phyloP scores from a whole-genome alignment of 2,329 filamentous ascomycete genomes.

The Seiridium unicorne region DNA sequence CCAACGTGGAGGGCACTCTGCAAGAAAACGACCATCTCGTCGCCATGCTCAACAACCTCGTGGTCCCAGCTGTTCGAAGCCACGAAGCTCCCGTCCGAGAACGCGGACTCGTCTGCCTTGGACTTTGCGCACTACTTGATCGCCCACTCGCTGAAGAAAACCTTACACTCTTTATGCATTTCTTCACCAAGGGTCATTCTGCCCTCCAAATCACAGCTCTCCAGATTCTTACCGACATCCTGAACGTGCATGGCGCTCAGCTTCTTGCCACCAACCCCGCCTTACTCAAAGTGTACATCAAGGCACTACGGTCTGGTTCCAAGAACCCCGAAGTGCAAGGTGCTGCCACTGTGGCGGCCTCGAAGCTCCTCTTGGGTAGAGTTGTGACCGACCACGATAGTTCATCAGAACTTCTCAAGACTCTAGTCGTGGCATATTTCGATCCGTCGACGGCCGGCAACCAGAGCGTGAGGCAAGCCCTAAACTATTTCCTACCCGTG shows the following conservation, averaged over 20 bases:
- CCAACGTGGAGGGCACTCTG: slow-evolving; percentile 84
- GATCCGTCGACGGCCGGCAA: slow-evolving; percentile 79
- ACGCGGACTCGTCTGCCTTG: slow-evolving; percentile 83
- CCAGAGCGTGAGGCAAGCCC: slow-evolving; percentile 77
- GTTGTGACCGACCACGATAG: slow-evolving; percentile 70
- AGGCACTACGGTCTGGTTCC: slow-evolving; percentile 71
- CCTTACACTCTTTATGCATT: slow-evolving; percentile 88
- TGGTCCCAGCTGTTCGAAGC: slow-evolving; percentile 90
- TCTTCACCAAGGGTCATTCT: slow-evolving; percentile 90
- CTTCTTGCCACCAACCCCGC: slow-evolving; percentile 67
- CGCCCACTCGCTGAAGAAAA: slow-evolving; percentile 92
- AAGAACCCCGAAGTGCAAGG: slow-evolving; percentile 74
- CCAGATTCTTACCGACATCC: slow-evolving; percentile 89
- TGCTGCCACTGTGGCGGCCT: slow-evolving; percentile 75
- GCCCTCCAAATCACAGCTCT: slow-evolving; percentile 85
- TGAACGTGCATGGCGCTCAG: slow-evolving; percentile 83
- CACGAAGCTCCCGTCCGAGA: slow-evolving; percentile 92
- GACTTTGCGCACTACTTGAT: slow-evolving; percentile 87
- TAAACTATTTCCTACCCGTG: slow-evolving; percentile 92
- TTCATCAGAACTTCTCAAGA: slow-evolving; percentile 75
- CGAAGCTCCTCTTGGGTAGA: slow-evolving; percentile 80
- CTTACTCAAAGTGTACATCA: slow-evolving; percentile 82
- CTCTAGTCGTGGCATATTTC: slow-evolving; percentile 84
- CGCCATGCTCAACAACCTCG: slow-evolving; percentile 95
- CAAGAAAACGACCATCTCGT: slow-evolving; percentile 90